Evolutionary conservation across 1,139 yeast genomes (phyloP).

Genomic region (Blastobotrys illinoisensis): DNA sequence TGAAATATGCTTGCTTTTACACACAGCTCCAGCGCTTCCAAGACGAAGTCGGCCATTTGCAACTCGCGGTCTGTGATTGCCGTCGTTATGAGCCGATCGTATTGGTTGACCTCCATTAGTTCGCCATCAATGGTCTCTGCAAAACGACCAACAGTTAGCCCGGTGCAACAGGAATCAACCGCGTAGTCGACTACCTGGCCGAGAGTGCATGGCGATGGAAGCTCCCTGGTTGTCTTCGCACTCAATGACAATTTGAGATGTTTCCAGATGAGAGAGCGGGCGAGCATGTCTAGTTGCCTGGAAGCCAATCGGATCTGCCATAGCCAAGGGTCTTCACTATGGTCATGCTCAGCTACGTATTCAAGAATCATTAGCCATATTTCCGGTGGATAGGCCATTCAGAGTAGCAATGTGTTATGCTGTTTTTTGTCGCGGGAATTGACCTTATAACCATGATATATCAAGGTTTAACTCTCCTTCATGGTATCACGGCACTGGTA

Average conservation of each 20-base stretch:
- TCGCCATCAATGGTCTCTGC: too few species aligned
- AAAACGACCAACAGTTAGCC: too few species aligned
- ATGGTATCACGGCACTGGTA: too few species aligned
- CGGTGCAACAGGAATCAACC: background rate
- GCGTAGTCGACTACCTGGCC: background rate
- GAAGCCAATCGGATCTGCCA: background rate
- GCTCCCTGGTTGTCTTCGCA: background rate
- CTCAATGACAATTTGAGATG: background rate
- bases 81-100: background rate
- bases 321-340: background rate
- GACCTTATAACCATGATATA: too few species aligned
- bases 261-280: background rate
- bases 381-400: background rate
- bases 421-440: background rate
- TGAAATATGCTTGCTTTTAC: background rate
- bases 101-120: background rate
- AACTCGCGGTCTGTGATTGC: background rate
- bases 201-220: background rate
- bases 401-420: background rate
- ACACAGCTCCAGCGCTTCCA: background rate
- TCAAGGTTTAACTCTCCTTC: background rate
- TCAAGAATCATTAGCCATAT: background rate
- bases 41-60: background rate
- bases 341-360: background rate
- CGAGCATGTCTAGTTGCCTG: background rate